A percentile compares a stretch with the other conserved stretches of the same genome.
phyloP scores from a whole-genome alignment of 1,284 basidiomycete genomes.

The Stygiomarasmius scandens region DNA sequence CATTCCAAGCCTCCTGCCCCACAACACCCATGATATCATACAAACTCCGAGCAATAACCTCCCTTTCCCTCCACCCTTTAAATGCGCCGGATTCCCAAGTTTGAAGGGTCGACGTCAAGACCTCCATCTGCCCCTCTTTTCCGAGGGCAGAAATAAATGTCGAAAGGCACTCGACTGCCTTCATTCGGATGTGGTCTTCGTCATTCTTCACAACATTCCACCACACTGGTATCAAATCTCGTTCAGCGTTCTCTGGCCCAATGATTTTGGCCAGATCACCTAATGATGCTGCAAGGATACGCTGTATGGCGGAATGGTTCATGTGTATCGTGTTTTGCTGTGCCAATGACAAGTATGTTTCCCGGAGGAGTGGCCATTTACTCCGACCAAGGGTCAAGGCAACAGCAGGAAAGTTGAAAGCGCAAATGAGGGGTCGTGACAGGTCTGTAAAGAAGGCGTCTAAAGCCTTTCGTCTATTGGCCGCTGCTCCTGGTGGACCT shows the following conservation, averaged over 20 bases:
- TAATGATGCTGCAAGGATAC: conserved; percentile 83
- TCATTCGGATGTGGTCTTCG: conserved; percentile 74
- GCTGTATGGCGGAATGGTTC: conserved; percentile 56
- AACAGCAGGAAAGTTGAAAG: conserved; percentile 95
- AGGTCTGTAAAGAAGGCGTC: conserved; percentile 56
- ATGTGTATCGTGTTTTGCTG: conserved; percentile 41
- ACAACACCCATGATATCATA: conserved; percentile 46
- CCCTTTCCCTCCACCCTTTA: conserved; percentile 84
- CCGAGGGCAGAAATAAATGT: conserved; percentile 62
- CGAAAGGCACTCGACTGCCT: conserved; percentile 66
- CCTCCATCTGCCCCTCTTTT: conserved; percentile 46
- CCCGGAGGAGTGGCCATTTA: conserved; percentile 80
- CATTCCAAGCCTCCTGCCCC: conserved; percentile 32
- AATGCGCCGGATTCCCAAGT: conserved; percentile 67
- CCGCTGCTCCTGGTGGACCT: conserved; percentile 8
- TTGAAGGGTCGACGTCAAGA: conserved; percentile 57
- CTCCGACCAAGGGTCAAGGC: conserved; percentile 78
- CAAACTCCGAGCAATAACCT: conserved; percentile 65
- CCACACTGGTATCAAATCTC: conserved; percentile 81
- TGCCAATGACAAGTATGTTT: conserved; percentile 69
- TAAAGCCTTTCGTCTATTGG: conserved; percentile 26
- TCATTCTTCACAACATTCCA: conserved; percentile 57
- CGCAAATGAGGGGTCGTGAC: conserved; percentile 84
- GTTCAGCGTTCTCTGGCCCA: conserved; percentile 66
- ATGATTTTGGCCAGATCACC: conserved; percentile 91